These are phyloP conservation scores for Globisporangium acanthophoron DNA, from an alignment of 352 stramenopile genomes.

Conservation along the genomic window DNA sequence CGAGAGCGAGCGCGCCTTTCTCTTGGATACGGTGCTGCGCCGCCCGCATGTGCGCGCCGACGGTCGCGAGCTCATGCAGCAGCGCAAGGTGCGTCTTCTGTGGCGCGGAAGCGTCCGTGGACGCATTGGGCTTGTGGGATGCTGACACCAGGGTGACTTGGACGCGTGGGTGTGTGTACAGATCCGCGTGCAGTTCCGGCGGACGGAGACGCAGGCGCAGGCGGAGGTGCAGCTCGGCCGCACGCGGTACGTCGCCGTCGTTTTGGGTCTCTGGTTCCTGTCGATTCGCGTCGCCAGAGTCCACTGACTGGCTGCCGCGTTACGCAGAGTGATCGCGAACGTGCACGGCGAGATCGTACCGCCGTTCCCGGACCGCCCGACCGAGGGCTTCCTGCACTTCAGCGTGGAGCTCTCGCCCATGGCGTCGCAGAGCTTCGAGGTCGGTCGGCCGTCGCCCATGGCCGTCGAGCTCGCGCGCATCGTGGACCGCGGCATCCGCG, in stretches of 20 bases:
- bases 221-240: constrained; percentile 72
- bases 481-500: constrained; percentile 89
- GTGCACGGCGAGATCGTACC: constrained; percentile 82
- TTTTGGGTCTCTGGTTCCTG: background rate
- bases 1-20: constrained; percentile 78
- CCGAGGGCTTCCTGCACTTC: constrained; percentile 85
- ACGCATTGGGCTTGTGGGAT: background rate
- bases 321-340: constrained; percentile 63
- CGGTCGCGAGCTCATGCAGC: constrained; percentile 73
- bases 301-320: background rate
- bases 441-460: constrained; percentile 36
- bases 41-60: constrained; percentile 62
- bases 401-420: constrained; percentile 81
- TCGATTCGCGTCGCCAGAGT: background rate
- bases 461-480: constrained; percentile 83
- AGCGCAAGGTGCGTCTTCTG: constrained; percentile 43
- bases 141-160: background rate
- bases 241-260: constrained; percentile 40
- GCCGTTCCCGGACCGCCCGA: constrained; percentile 82
- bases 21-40: constrained; percentile 54
- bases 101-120: background rate
- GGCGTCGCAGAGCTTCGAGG: constrained; percentile 77
- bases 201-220: constrained; percentile 68
- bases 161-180: constrained; percentile 4
- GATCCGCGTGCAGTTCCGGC: constrained; percentile 79